A percentile compares a stretch with the other conserved stretches of the same genome.
Conservation (phyloP, 768 basidiomycete species). For the Royoungia palumana region DNA sequence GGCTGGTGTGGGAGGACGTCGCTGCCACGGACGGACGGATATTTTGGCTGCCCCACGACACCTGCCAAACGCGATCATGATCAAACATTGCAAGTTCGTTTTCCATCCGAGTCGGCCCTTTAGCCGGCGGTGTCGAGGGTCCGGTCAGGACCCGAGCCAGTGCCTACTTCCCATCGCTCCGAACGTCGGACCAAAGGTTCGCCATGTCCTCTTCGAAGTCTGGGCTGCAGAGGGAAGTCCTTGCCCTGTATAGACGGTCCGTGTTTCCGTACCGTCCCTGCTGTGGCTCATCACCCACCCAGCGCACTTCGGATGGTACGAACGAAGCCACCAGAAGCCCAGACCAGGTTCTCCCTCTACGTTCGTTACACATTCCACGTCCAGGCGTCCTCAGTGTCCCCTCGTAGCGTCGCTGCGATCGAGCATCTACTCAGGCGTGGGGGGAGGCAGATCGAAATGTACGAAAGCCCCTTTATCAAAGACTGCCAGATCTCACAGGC, state of each 20-base stretch:
- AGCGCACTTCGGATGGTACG: constrained; percentile 77
- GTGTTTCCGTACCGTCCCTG: constrained; percentile 1
- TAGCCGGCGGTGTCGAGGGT: constrained; percentile 25
- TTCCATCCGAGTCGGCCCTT: constrained; percentile 3
- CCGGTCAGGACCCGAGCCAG: constrained; percentile 2
- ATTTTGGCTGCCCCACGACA: constrained; percentile 7
- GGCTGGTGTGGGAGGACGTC: background rate
- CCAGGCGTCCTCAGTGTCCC: constrained; percentile 57
- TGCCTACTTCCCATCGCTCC: background rate
- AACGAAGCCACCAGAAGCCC: constrained; percentile 59
- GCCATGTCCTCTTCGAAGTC: constrained; percentile 37
- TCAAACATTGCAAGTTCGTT: constrained; percentile 1
- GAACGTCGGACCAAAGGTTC: background rate
- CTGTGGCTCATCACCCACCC: constrained; percentile 7
- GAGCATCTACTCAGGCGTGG: constrained; percentile 78
- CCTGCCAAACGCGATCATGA: constrained; percentile 20
- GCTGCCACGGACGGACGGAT: constrained; percentile 10
- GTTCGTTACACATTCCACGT: constrained; percentile 67
- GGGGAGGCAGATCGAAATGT: constrained; percentile 62
- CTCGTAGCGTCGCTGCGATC: constrained; percentile 63
- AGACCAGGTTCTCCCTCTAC: constrained; percentile 63
- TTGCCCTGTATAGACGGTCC: constrained; percentile 55
- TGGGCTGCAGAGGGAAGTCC: constrained; percentile 51
- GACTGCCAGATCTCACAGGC: constrained; percentile 73
- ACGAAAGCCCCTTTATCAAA: constrained; percentile 61